Evolutionary conservation across 1,284 basidiomycete species (phyloP).

Genomic region (Fomitiporia mediterranea): DNA sequence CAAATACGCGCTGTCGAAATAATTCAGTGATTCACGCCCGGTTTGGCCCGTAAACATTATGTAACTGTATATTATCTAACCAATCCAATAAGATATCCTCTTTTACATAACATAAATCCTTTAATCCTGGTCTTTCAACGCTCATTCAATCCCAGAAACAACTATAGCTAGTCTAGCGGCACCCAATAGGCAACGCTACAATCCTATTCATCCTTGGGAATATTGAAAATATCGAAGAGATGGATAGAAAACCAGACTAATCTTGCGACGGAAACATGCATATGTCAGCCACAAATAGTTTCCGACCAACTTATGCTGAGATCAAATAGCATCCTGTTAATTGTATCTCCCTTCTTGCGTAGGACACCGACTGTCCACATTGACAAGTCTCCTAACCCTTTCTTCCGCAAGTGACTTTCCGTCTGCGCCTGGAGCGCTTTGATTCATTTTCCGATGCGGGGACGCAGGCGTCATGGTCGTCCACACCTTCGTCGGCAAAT

Average conservation of each 20-base stretch:
- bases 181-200: too few species aligned
- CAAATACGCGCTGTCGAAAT: constrained; percentile 11
- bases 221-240: too few species aligned
- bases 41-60: constrained; percentile 9
- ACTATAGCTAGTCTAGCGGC: too few species aligned
- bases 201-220: too few species aligned
- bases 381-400: neutral
- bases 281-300: constrained; percentile 3
- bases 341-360: neutral
- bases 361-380: neutral
- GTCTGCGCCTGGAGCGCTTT: constrained; percentile 15
- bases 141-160: neutral
- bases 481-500: constrained; percentile 5
- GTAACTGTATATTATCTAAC: neutral
- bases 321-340: neutral
- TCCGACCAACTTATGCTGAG: neutral
- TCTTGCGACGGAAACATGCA: neutral
- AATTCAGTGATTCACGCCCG: constrained; percentile 5
- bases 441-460: constrained; percentile 1
- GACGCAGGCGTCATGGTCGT: constrained; percentile 11
- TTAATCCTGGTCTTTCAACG: neutral
- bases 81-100: neutral
- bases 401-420: neutral
- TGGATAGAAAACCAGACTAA: neutral
- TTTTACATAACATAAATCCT: neutral